These are phyloP conservation scores for Nothophytophthora sp. DNA, from an alignment of 352 stramenopile genomes.

Conservation along the genomic window DNA sequence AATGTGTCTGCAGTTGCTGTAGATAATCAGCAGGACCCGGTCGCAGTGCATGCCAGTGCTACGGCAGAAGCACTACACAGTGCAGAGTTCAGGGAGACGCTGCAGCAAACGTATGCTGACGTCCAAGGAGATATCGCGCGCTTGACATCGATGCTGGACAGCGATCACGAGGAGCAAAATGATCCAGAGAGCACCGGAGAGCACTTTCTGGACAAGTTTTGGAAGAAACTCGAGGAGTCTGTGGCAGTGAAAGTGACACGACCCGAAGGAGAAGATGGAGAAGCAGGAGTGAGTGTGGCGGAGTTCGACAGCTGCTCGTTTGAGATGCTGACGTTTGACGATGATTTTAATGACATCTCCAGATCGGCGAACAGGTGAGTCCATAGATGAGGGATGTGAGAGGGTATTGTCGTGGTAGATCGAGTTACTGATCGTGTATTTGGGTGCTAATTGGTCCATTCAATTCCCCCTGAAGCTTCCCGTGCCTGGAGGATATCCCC, in stretches of 20 bases:
- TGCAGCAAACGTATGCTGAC: constrained; percentile 13
- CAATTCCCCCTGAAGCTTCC: constrained; percentile 39
- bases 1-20: background rate
- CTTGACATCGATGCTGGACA: constrained; percentile 6
- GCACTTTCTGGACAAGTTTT: constrained; percentile 24
- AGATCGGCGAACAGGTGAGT: constrained; percentile 41
- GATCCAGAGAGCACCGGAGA: background rate
- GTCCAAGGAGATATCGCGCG: constrained; percentile 6
- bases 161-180: background rate
- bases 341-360: constrained; percentile 40
- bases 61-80: constrained; percentile 7
- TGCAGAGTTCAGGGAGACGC: constrained; percentile 7
- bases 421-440: too few species aligned
- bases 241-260: constrained; percentile 2
- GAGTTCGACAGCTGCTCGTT: constrained; percentile 26
- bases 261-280: constrained; percentile 3
- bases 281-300: constrained; percentile 1
- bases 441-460: too few species aligned
- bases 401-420: too few species aligned
- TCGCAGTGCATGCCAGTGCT: constrained; percentile 1
- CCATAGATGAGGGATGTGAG: too few species aligned
- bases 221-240: constrained; percentile 10
- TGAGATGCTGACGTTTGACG: constrained; percentile 46
- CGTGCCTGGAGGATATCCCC: constrained; percentile 42
- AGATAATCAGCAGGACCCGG: constrained; percentile 4